Evolutionary conservation across 306 rosid species (phyloP).

Genomic region (Boehmeria nivea): DNA sequence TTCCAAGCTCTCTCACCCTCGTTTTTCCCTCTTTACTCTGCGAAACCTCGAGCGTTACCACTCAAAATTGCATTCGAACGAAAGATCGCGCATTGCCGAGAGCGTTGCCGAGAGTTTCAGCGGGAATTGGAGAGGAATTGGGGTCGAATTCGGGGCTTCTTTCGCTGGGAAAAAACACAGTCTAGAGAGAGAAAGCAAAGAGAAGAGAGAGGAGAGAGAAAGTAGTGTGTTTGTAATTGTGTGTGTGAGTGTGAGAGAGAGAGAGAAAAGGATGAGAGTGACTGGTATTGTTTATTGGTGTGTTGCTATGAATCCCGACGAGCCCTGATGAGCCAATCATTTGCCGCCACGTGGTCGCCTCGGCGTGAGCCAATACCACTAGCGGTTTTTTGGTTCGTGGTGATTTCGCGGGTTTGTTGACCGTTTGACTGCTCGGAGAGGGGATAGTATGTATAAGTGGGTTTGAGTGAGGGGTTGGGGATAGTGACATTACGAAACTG

Average conservation of each 20-base stretch:
- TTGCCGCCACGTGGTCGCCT: conserved; percentile 46
- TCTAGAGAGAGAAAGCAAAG: conserved; percentile 5
- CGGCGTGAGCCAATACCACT: conserved; percentile 39
- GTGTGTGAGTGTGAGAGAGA: conserved; percentile 18
- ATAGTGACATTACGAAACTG: background rate
- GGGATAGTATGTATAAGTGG: background rate
- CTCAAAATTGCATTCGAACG: conserved; percentile 32
- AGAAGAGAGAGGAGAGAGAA: conserved; percentile 13
- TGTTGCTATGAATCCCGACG: conserved; percentile 91
- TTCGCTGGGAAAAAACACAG: conserved; percentile 52
- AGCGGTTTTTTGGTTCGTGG: conserved; percentile 27
- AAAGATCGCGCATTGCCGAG: conserved; percentile 64
- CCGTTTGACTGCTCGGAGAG: conserved; percentile 19
- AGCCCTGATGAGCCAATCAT: conserved; percentile 30
- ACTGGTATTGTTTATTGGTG: conserved; percentile 65
- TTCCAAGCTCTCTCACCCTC: background rate
- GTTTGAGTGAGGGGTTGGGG: no score
- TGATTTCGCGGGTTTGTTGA: conserved; percentile 16
- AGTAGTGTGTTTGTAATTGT: background rate
- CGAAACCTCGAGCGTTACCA: conserved; percentile 15
- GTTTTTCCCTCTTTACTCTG: background rate
- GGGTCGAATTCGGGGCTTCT: conserved; percentile 38
- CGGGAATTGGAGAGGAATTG: conserved; percentile 25
- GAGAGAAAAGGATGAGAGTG: conserved; percentile 37
- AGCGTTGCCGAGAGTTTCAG: conserved; percentile 30